These are phyloP conservation scores for Nicotiana noctiflora DNA, from an alignment of 257 asterid genomes.

Conservation along the genomic window DNA sequence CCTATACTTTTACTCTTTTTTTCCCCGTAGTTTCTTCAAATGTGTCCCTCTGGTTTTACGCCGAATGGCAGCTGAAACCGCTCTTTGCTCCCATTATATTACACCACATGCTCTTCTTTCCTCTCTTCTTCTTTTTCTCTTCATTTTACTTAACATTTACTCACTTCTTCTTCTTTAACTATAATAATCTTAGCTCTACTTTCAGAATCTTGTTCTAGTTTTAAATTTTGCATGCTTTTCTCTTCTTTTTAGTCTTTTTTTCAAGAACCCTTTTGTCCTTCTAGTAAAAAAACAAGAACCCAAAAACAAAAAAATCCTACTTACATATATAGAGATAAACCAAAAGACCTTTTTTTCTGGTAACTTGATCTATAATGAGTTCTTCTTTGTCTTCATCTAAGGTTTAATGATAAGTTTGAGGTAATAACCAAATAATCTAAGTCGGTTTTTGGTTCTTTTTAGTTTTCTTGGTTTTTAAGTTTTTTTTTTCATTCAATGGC, in stretches of 20 bases:
- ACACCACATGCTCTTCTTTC: conserved; percentile 53
- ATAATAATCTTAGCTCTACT: conserved; percentile 12
- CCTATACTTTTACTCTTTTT: background rate
- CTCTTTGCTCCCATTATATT: conserved; percentile 65
- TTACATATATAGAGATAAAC: background rate
- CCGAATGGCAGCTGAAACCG: conserved; percentile 92
- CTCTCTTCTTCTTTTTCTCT: conserved; percentile 7
- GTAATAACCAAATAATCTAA: background rate
- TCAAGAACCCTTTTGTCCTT: background rate
- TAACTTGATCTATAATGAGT: background rate
- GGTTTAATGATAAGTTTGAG: background rate
- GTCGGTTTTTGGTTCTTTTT: background rate
- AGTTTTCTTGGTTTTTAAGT: background rate
- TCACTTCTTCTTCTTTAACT: conserved; percentile 22
- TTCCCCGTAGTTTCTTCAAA: background rate
- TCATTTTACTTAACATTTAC: conserved; percentile 3
- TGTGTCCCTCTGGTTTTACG: conserved; percentile 56
- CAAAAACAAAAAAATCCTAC: background rate
- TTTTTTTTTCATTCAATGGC: conserved; percentile 41
- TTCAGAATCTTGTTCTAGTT: background rate
- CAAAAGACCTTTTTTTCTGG: background rate
- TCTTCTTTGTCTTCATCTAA: background rate
- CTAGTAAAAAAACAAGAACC: background rate
- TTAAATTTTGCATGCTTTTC: background rate
- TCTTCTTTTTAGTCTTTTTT: background rate